phyloP scores from a whole-genome alignment of 805 yeast species.

The Candida ovalis region DNA sequence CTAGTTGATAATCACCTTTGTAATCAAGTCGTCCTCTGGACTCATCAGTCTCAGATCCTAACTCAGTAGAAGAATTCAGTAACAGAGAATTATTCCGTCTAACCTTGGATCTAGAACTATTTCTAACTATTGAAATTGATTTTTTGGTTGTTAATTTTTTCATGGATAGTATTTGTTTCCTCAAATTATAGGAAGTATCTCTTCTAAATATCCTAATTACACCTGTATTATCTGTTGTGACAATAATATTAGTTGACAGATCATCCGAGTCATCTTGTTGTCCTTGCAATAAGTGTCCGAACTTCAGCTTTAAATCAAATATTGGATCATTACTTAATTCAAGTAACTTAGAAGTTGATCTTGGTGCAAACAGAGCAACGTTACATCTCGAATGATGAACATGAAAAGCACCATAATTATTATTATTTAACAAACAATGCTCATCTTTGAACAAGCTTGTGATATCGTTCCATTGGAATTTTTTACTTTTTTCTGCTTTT shows the following conservation, averaged over 20 bases:
- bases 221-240: constrained; percentile 76
- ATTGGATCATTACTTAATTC: constrained; percentile 77
- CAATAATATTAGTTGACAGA: constrained; percentile 46
- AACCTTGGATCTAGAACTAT: background rate
- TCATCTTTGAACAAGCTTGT: constrained; percentile 32
- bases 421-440: constrained; percentile 44
- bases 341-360: constrained; percentile 56
- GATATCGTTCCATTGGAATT: constrained; percentile 34
- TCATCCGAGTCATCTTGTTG: constrained; percentile 31
- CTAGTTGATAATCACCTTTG: constrained; percentile 3
- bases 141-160: constrained; percentile 12
- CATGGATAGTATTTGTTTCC: constrained; percentile 26
- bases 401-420: constrained; percentile 66
- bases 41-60: background rate
- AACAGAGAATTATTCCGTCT: background rate
- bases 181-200: constrained; percentile 56
- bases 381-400: constrained; percentile 75
- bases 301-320: constrained; percentile 48
- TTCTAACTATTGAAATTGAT: constrained; percentile 10
- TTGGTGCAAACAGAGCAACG: constrained; percentile 75
- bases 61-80: background rate
- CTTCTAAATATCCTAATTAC: constrained; percentile 73
- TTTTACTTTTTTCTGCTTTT: constrained; percentile 20
- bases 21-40: constrained; percentile 13
- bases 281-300: constrained; percentile 5